phyloP scores from a whole-genome alignment of 1,139 yeast genomes.

The Sugiyamaella novakii region DNA sequence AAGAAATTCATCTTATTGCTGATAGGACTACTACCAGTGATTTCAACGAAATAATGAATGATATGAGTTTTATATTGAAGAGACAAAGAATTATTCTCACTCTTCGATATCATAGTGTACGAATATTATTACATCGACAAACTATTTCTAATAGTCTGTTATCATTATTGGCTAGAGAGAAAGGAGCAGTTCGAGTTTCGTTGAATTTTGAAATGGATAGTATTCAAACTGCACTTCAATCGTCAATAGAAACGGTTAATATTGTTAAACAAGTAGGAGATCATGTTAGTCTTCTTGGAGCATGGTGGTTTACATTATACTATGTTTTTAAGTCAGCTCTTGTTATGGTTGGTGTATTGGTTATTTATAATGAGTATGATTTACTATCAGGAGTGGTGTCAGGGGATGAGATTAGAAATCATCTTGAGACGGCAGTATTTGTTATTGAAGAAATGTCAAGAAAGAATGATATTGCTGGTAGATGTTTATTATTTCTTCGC shows the following conservation, averaged over 20 bases:
- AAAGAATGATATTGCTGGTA: slow-evolving; percentile 4
- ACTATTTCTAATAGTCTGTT: slow-evolving; percentile 2
- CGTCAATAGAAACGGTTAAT: slow-evolving; percentile 1
- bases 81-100: slow-evolving; percentile 2
- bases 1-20: neutral
- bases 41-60: neutral
- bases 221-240: slow-evolving; percentile 7
- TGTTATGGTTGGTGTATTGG: slow-evolving; percentile 7
- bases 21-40: neutral
- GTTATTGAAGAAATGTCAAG: slow-evolving; percentile 5
- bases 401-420: neutral
- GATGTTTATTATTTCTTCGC: slow-evolving; percentile 7
- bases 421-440: slow-evolving; percentile 3
- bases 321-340: slow-evolving; percentile 12
- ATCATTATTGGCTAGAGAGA: neutral
- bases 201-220: slow-evolving; percentile 6
- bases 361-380: slow-evolving; percentile 6
- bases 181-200: neutral
- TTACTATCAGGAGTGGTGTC: neutral
- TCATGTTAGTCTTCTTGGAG: neutral
- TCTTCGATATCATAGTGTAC: slow-evolving; percentile 5
- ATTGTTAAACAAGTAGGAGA: neutral
- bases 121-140: slow-evolving; percentile 3
- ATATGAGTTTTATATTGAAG: neutral
- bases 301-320: slow-evolving; percentile 17